Conservation (phyloP, 2,329 filamentous ascomycete species). For the Fusarium citri region DNA sequence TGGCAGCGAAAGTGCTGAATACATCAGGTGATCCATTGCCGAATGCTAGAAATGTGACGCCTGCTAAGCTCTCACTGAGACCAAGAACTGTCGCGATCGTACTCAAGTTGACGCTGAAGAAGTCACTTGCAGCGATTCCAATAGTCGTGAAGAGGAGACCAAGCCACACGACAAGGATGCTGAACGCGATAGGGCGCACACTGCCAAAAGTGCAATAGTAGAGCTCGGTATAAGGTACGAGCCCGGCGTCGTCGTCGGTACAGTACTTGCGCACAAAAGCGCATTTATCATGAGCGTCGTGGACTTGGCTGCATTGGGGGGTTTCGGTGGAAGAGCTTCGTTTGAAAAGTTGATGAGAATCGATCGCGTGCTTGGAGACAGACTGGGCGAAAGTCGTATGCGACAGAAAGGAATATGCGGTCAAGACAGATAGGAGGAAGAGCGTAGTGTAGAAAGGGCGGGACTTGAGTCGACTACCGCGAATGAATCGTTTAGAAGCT, state of each 20-base stretch:
- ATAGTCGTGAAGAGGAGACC: constrained; percentile 94
- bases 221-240: constrained; percentile 87
- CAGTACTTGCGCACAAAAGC: constrained; percentile 86
- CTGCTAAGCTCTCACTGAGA: constrained; percentile 94
- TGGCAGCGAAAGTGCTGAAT: constrained; percentile 98
- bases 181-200: constrained; percentile 81
- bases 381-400: constrained; percentile 37
- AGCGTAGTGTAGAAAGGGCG: constrained; percentile 64
- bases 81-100: constrained; percentile 90
- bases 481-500: constrained; percentile 27
- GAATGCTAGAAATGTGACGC: constrained; percentile 95
- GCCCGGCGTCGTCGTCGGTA: constrained; percentile 86
- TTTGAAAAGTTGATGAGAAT: constrained; percentile 38
- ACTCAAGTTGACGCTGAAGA: constrained; percentile 96
- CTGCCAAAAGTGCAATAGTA: constrained; percentile 86
- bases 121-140: constrained; percentile 96
- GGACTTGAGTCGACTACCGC: constrained; percentile 55
- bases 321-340: constrained; percentile 46
- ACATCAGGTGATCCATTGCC: constrained; percentile 98
- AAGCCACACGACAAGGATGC: constrained; percentile 83
- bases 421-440: constrained; percentile 59
- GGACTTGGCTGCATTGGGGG: constrained; percentile 80
- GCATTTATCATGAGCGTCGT: constrained; percentile 83
- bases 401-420: constrained; percentile 58
- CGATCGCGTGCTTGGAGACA: constrained; percentile 12